Evolutionary conservation across 352 stramenopile species (phyloP).

Genomic region (Globisporangium echinulatum): DNA sequence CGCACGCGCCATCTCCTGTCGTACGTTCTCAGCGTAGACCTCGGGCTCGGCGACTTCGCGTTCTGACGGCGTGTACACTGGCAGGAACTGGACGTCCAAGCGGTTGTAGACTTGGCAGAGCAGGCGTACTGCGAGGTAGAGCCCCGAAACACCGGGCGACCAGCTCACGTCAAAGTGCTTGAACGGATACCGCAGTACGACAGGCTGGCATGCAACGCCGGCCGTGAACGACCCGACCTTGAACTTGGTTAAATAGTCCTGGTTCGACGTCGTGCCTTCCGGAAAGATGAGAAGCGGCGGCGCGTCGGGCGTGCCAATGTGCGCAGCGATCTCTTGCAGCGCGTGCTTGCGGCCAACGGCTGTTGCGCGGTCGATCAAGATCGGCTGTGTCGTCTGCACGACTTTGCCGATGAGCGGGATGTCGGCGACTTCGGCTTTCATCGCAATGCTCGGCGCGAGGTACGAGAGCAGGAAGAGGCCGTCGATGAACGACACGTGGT

Average conservation of each 20-base stretch:
- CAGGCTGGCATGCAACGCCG: slow-evolving; percentile 43
- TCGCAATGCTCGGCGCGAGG: slow-evolving; percentile 55
- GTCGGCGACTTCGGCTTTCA: slow-evolving; percentile 59
- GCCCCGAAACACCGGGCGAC: slow-evolving; percentile 41
- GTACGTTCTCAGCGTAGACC: slow-evolving; percentile 55
- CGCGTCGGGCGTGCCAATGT: slow-evolving; percentile 31
- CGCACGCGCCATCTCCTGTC: slow-evolving; percentile 42
- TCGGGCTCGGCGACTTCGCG: slow-evolving; percentile 35
- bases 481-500: slow-evolving; percentile 69
- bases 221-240: slow-evolving; percentile 69
- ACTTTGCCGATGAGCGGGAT: slow-evolving; percentile 51
- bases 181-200: slow-evolving; percentile 65
- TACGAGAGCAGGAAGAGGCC: slow-evolving; percentile 52
- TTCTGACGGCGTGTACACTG: slow-evolving; percentile 39
- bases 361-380: slow-evolving; percentile 56
- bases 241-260: slow-evolving; percentile 65
- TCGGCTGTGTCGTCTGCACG: slow-evolving; percentile 53
- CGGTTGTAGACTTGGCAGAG: slow-evolving; percentile 69
- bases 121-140: slow-evolving; percentile 50
- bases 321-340: slow-evolving; percentile 52
- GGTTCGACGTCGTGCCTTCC: slow-evolving; percentile 68
- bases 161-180: slow-evolving; percentile 71
- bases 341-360: slow-evolving; percentile 43
- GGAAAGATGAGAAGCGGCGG: slow-evolving; percentile 70
- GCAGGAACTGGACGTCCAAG: slow-evolving; percentile 53